Conservation (phyloP, 495 filamentous ascomycete genomes). For the Echria macrotheca region DNA sequence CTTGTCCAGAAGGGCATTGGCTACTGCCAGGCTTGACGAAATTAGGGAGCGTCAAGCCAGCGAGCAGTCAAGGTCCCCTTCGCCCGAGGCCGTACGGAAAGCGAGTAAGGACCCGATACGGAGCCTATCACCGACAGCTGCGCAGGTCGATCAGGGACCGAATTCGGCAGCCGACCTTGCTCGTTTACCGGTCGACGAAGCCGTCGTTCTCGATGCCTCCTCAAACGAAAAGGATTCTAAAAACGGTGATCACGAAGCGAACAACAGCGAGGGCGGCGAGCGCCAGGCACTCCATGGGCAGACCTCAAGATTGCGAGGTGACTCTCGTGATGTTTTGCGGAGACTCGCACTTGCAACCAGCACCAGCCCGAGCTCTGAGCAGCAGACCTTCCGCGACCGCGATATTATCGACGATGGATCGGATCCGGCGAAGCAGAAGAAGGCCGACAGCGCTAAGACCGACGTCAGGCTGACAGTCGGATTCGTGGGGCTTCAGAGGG, state of each 20-base stretch:
- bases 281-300: conserved; percentile 6
- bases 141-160: background rate
- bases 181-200: background rate
- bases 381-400: too few relatives aligned
- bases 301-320: conserved; percentile 30
- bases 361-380: conserved; percentile 36
- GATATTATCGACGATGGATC: conserved; percentile 1
- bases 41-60: conserved; percentile 49
- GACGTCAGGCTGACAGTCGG: conserved; percentile 33
- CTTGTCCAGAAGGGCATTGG: conserved; percentile 52
- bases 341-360: conserved; percentile 59
- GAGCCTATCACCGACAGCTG: background rate
- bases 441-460: conserved; percentile 21
- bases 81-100: conserved; percentile 26
- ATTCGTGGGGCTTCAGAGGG: conserved; percentile 33
- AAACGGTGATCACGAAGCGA: background rate
- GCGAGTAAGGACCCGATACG: conserved; percentile 15
- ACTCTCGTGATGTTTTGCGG: conserved; percentile 62
- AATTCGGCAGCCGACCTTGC: background rate
- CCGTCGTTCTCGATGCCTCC: background rate
- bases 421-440: conserved; percentile 10
- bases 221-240: background rate
- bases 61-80: conserved; percentile 32
- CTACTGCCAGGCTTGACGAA: conserved; percentile 53
- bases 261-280: background rate